These are phyloP conservation scores for Saccharomycodes ludwigii DNA, from an alignment of 805 yeast species.

Conservation along the genomic window DNA sequence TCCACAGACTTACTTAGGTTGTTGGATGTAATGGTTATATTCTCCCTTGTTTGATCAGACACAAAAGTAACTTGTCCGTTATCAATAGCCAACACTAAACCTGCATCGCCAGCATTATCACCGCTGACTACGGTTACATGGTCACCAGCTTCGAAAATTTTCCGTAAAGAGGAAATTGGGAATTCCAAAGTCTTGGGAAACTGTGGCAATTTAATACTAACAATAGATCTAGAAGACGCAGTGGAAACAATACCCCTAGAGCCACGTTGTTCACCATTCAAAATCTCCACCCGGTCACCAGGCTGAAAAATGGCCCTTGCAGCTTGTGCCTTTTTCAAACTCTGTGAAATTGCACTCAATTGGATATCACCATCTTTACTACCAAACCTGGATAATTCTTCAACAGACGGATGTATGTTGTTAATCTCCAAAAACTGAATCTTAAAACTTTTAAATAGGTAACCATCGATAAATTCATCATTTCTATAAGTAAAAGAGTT, in stretches of 20 bases:
- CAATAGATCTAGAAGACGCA: constrained; percentile 49
- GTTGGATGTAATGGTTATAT: constrained; percentile 85
- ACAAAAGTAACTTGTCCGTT: constrained; percentile 83
- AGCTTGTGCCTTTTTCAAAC: constrained; percentile 54
- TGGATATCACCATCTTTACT: constrained; percentile 81
- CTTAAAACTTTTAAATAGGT: constrained; percentile 73
- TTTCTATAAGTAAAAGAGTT: constrained; percentile 63
- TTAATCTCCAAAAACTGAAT: constrained; percentile 72
- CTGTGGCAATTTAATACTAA: constrained; percentile 35
- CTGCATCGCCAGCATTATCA: constrained; percentile 86
- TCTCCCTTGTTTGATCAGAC: constrained; percentile 79
- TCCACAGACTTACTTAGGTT: constrained; percentile 88
- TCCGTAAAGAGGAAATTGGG: constrained; percentile 71
- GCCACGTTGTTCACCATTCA: constrained; percentile 88
- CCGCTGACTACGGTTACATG: constrained; percentile 90
- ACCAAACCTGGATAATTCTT: constrained; percentile 76
- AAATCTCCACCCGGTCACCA: constrained; percentile 87
- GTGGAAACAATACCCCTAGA: constrained; percentile 69
- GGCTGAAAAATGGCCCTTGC: constrained; percentile 63
- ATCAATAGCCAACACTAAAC: constrained; percentile 73
- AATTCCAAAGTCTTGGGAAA: constrained; percentile 57
- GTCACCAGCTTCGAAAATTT: constrained; percentile 82
- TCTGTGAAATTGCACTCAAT: constrained; percentile 72
- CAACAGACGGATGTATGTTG: constrained; percentile 74
- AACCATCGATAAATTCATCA: constrained; percentile 87